Percentiles rank a stretch among this genome's conserved stretches.
Conservation (phyloP, 306 rosid species). For the Morella rubra region DNA sequence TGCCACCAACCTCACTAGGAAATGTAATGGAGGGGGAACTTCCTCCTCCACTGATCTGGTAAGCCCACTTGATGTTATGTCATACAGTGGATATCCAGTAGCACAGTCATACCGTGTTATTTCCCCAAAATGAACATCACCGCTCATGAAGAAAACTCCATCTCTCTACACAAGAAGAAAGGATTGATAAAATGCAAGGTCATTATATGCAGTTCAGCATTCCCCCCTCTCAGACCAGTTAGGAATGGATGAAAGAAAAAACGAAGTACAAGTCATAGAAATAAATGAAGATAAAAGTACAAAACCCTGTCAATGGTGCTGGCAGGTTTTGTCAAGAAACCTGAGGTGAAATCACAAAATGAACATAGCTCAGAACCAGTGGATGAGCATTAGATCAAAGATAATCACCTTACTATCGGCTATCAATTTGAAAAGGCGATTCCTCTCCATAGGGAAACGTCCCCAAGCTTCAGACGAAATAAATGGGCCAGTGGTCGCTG, state of each 20-base stretch:
- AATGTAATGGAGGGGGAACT: conserved; percentile 49
- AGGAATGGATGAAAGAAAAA: not conserved
- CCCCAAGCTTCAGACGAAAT: conserved; percentile 76
- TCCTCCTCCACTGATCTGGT: conserved; percentile 71
- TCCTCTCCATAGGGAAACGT: conserved; percentile 83
- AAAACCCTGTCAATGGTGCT: not conserved
- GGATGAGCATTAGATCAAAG: conserved; percentile 1
- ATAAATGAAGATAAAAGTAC: not conserved
- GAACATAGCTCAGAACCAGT: conserved; percentile 2
- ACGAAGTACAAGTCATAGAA: conserved; percentile 20
- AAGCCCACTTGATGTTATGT: conserved; percentile 74
- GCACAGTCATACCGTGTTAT: conserved; percentile 77
- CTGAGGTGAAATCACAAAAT: not conserved
- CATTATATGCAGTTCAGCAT: conserved; percentile 5
- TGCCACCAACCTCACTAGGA: conserved; percentile 55
- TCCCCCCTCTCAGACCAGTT: not conserved
- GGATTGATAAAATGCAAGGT: conserved; percentile 14
- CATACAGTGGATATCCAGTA: conserved; percentile 68
- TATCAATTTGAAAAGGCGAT: conserved; percentile 61
- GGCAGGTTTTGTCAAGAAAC: not conserved
- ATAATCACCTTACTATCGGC: conserved; percentile 63
- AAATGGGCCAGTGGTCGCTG: conserved; percentile 61
- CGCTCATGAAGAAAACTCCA: conserved; percentile 74
- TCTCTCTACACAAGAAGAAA: conserved; percentile 50
- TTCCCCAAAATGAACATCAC: conserved; percentile 93